Evolutionary conservation across 2,329 filamentous ascomycete species (phyloP).

Genomic region (Proliferodiscus dingleyae): DNA sequence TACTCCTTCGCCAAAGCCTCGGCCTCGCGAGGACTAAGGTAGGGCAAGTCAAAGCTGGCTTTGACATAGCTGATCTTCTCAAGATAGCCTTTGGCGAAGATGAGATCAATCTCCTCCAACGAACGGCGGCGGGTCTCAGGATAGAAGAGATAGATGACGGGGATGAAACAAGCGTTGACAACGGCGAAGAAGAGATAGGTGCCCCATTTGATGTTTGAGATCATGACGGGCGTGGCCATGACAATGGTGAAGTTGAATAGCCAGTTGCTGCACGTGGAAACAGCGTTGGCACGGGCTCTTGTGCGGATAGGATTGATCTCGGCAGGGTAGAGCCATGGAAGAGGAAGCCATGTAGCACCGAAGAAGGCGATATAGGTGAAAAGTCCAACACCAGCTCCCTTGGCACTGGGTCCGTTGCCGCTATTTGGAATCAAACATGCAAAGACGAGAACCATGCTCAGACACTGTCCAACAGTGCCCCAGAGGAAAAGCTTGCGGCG

Average conservation of each 20-base stretch:
- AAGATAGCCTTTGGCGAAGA: slow-evolving; percentile 56
- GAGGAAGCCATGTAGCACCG: slow-evolving; percentile 54
- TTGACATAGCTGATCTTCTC: slow-evolving; percentile 57
- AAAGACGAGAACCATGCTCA: slow-evolving; percentile 58
- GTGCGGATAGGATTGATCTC: slow-evolving; percentile 57
- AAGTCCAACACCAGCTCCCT: slow-evolving; percentile 46
- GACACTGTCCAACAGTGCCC: slow-evolving; percentile 58
- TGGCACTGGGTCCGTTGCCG: slow-evolving; percentile 24
- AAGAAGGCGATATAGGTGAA: slow-evolving; percentile 61
- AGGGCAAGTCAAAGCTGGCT: slow-evolving; percentile 52
- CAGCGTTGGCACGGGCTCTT: slow-evolving; percentile 57
- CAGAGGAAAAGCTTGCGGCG: slow-evolving; percentile 69
- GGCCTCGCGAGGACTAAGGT: slow-evolving; percentile 46
- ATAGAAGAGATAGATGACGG: slow-evolving; percentile 35
- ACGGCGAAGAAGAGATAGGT: slow-evolving; percentile 37
- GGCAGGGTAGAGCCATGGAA: slow-evolving; percentile 58
- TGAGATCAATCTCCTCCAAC: slow-evolving; percentile 65
- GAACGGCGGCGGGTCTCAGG: slow-evolving; percentile 50
- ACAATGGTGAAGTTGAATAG: slow-evolving; percentile 53
- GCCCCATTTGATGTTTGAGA: slow-evolving; percentile 31
- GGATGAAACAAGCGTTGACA: slow-evolving; percentile 35
- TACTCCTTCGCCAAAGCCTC: slow-evolving; percentile 35
- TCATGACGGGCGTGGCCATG: slow-evolving; percentile 37
- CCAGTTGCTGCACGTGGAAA: slow-evolving; percentile 50
- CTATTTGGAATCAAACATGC: slow-evolving; percentile 33